phyloP scores from a whole-genome alignment of 495 filamentous ascomycete species.

The Rusavskia elegans region DNA sequence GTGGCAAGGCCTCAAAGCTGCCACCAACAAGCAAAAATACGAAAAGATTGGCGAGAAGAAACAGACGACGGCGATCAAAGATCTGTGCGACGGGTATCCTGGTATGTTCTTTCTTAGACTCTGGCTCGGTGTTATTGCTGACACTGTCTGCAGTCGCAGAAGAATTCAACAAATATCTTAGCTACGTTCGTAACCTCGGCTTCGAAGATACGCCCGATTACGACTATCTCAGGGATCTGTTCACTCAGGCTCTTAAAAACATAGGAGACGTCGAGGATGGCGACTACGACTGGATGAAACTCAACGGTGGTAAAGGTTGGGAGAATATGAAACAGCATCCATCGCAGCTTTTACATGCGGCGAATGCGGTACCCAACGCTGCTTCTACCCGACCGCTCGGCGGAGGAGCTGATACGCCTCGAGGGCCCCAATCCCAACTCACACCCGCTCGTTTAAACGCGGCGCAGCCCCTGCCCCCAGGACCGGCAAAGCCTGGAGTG shows the following conservation, averaged over 20 bases:
- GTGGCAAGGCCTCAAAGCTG: constrained; percentile 97
- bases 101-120: constrained; percentile 25
- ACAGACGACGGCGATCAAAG: constrained; percentile 91
- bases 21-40: constrained; percentile 99
- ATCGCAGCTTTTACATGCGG: constrained; percentile 57
- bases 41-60: constrained; percentile 99
- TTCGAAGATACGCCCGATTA: constrained; percentile 99
- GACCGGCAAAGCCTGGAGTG: constrained; percentile 65
- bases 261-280: constrained; percentile 92
- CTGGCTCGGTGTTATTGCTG: constrained; percentile 1
- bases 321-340: constrained; percentile 79
- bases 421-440: constrained; percentile 45
- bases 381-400: constrained; percentile 60
- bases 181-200: constrained; percentile 90
- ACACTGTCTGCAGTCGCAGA: constrained; percentile 30
- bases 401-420: constrained; percentile 43
- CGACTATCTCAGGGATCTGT: constrained; percentile 89
- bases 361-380: constrained; percentile 55
- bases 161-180: constrained; percentile 95
- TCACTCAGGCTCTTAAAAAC: constrained; percentile 92
- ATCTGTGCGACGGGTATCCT: constrained; percentile 90
- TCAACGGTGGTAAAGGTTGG: constrained; percentile 89
- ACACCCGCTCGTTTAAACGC: constrained; percentile 93
- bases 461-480: constrained; percentile 78
- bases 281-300: constrained; percentile 99